phyloP scores from a whole-genome alignment of 495 filamentous ascomycete genomes.

The Podospora appendiculata region DNA sequence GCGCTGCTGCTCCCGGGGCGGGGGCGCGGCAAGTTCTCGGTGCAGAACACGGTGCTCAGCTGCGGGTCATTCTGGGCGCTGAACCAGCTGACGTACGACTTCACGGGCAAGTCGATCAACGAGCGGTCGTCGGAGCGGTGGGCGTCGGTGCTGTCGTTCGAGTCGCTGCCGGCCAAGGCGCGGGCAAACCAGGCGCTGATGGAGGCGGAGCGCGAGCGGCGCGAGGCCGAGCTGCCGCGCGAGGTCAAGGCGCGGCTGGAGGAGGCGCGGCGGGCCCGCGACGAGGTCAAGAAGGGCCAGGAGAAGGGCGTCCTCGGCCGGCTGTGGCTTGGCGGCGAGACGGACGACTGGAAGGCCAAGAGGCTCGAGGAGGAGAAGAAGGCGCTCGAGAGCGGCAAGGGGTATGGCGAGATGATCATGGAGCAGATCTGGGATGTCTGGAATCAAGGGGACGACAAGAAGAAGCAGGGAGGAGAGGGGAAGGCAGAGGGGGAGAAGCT shows the following conservation, averaged over 20 bases:
- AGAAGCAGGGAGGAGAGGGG: constrained; percentile 2
- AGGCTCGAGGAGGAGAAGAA: constrained; percentile 62
- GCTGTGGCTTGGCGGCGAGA: constrained; percentile 57
- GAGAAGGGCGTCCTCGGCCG: constrained; percentile 39
- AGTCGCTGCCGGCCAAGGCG: constrained; percentile 43
- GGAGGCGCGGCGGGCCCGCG: constrained; percentile 12
- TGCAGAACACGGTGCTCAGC: constrained; percentile 55
- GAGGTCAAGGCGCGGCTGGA: constrained; percentile 18
- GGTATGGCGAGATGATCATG: constrained; percentile 73
- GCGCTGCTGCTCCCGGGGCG: constrained; percentile 72
- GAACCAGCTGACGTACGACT: constrained; percentile 54
- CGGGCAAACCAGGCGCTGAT: constrained; percentile 42
- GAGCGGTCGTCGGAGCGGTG: constrained; percentile 18
- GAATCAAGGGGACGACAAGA: constrained; percentile 38
- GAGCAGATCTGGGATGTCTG: constrained; percentile 82
- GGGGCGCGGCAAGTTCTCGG: constrained; percentile 50
- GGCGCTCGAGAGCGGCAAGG: constrained; percentile 67
- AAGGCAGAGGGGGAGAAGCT: constrained; percentile 1
- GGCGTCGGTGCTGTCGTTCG: background rate
- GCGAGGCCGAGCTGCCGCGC: background rate
- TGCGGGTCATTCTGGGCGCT: constrained; percentile 50
- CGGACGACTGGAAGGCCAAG: constrained; percentile 68
- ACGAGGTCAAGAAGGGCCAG: constrained; percentile 14
- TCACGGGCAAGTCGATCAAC: constrained; percentile 49
- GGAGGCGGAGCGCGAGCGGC: constrained; percentile 31